These are phyloP conservation scores for Epithele typhae DNA, from an alignment of 768 basidiomycete species.

Conservation along the genomic window DNA sequence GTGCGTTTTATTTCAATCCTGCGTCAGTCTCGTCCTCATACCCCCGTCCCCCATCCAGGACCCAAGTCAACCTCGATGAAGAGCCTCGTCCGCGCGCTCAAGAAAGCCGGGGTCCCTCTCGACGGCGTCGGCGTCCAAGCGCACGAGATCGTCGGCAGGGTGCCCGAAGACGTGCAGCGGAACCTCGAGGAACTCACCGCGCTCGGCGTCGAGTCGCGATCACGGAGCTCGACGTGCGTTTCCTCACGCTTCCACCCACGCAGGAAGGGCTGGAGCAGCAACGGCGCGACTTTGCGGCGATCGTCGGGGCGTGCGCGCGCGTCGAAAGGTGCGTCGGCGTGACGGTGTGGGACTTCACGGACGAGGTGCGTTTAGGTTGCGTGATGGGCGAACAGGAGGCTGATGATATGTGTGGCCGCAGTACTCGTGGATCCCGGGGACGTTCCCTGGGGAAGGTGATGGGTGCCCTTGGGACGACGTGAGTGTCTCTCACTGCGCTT, in stretches of 20 bases:
- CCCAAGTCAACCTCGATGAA: slow-evolving; percentile 52
- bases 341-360: slow-evolving; percentile 38
- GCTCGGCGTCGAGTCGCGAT: slow-evolving; percentile 64
- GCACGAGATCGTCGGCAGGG: slow-evolving; percentile 55
- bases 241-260: slow-evolving; percentile 42
- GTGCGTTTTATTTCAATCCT: slow-evolving; percentile 2
- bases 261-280: slow-evolving; percentile 47
- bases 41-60: slow-evolving; percentile 20
- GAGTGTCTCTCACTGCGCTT: not conserved
- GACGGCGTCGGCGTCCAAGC: slow-evolving; percentile 58
- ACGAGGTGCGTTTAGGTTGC: slow-evolving; percentile 27
- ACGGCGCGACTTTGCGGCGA: slow-evolving; percentile 49
- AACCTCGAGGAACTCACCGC: slow-evolving; percentile 49
- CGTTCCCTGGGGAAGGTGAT: slow-evolving; percentile 29
- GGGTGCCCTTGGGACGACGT: slow-evolving; percentile 25
- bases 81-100: slow-evolving; percentile 44
- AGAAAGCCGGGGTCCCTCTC: slow-evolving; percentile 44
- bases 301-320: slow-evolving; percentile 47
- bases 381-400: no score
- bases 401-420: not conserved
- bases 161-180: slow-evolving; percentile 41
- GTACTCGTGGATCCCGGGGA: slow-evolving; percentile 32
- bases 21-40: not conserved
- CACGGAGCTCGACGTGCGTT: slow-evolving; percentile 61
- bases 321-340: slow-evolving; percentile 32